Base-by-base conservation (phyloP, 2,329 filamentous ascomycete genomes). In the Westerdykella aurantiaca region DNA sequence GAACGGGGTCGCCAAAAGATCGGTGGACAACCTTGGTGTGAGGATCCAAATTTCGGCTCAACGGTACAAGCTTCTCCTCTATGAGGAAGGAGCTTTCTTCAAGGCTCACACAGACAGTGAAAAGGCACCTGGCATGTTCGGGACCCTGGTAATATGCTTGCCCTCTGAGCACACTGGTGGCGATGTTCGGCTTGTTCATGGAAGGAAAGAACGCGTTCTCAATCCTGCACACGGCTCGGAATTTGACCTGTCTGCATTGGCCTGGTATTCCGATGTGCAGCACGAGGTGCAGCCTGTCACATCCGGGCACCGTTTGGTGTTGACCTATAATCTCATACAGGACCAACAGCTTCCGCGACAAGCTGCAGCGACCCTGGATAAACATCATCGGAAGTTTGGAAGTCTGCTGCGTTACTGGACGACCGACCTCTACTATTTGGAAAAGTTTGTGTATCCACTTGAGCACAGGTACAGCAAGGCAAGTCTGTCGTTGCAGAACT, bases 261-360 rank as follows among this genome's bases (percentile, higher is more conserved):
- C 46, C 18, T 73, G 71, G 78, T 80, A 77, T 53, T 72, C 74
- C 0, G 75, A 80, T 43, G 74, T 79, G 0, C 64, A 62, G 1
- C 74, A 79, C 49, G 70, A 80, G 53, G 65, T 56, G 29, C 31
- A 69, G 13, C 69, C 70, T 1, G 66, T 80, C 2, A 66, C 49
- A 0, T 69, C 67, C 0, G 77, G 77, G 2, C 70, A 73, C 51
- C 72, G 75, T 3, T 68, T 73, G 43, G 74, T 77, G 9, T 49
- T 81, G 10, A 76, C 71, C 0, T 81, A 78, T 58, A 79, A 79
- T 51, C 67, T 81, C 4, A 29, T 29, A 9, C 25, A 68, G 31
- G 43, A 53, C 35, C 38, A 47, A 35, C 13, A 14, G 5, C 2
- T 38, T 13, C 46, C 25, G 11, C 51, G 34, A 29, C 46, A 52